Conservation (phyloP, 2,329 filamentous ascomycete species). For the Apiospora phragmitis region DNA sequence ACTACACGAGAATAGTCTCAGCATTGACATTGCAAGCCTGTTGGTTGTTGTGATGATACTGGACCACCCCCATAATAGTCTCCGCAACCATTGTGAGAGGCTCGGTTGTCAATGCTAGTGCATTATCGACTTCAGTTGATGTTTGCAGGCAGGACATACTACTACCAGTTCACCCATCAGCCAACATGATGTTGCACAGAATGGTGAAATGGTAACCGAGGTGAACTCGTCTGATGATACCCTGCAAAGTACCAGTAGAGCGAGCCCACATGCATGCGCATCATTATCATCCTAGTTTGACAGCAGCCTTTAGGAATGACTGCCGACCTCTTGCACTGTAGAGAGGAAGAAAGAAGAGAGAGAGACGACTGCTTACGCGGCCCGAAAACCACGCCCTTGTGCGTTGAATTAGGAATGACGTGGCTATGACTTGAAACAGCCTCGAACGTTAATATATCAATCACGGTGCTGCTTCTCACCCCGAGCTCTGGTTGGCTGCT, state of each 20-base stretch:
- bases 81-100: not conserved
- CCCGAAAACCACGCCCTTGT: not conserved
- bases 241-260: not conserved
- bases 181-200: not conserved
- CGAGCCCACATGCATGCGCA: not conserved
- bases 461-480: not conserved
- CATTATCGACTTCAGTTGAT: not conserved
- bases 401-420: not conserved
- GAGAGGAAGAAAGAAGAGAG: not conserved
- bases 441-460: not conserved
- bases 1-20: not conserved
- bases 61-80: not conserved
- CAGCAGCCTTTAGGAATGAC: not conserved
- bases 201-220: not conserved
- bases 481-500: not conserved
- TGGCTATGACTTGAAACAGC: not conserved
- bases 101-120: not conserved
- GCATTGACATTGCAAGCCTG: not conserved
- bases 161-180: not conserved
- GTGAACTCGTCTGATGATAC: conserved; percentile 1
- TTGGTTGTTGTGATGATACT: not conserved
- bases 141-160: not conserved
- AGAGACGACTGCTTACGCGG: not conserved
- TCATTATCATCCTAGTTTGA: not conserved
- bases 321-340: not conserved